Evolutionary conservation across 2,329 filamentous ascomycete species (phyloP).

Genomic region (Basipetospora chlamydospora): DNA sequence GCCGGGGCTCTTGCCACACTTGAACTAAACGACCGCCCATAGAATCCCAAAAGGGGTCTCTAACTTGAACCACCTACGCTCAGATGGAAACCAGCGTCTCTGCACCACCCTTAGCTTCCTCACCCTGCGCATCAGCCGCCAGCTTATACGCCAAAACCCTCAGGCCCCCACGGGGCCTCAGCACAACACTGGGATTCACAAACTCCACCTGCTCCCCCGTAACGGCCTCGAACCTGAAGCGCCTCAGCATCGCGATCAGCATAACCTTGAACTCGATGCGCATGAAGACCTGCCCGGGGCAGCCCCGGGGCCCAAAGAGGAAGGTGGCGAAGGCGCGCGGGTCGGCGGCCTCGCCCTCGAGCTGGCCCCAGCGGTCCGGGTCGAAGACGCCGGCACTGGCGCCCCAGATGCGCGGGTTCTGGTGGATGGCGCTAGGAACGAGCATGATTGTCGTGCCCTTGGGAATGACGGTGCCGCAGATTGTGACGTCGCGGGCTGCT

Average conservation of each 20-base stretch:
- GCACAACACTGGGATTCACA: slow-evolving; percentile 12
- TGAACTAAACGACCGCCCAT: too few relatives aligned
- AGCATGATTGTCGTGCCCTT: slow-evolving; percentile 21
- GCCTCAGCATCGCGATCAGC: slow-evolving; percentile 17
- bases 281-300: slow-evolving; percentile 22
- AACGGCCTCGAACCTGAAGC: slow-evolving; percentile 15
- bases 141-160: slow-evolving; percentile 3
- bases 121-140: neutral
- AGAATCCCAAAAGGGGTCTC: too few relatives aligned
- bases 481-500: slow-evolving; percentile 15
- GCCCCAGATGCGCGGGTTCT: slow-evolving; percentile 23
- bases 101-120: too few relatives aligned
- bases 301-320: slow-evolving; percentile 21
- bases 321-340: slow-evolving; percentile 21
- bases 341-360: slow-evolving; percentile 11
- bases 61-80: too few relatives aligned
- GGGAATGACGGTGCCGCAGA: slow-evolving; percentile 20
- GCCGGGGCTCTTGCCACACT: too few relatives aligned
- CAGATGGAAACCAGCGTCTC: too few relatives aligned
- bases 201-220: slow-evolving; percentile 11
- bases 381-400: slow-evolving; percentile 18
- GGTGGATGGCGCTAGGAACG: slow-evolving; percentile 20
- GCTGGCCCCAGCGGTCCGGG: slow-evolving; percentile 22
- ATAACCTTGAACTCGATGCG: slow-evolving; percentile 23
- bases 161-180: slow-evolving; percentile 3